phyloP scores from a whole-genome alignment of 768 basidiomycete genomes.

The Fomitopsis pulvina region DNA sequence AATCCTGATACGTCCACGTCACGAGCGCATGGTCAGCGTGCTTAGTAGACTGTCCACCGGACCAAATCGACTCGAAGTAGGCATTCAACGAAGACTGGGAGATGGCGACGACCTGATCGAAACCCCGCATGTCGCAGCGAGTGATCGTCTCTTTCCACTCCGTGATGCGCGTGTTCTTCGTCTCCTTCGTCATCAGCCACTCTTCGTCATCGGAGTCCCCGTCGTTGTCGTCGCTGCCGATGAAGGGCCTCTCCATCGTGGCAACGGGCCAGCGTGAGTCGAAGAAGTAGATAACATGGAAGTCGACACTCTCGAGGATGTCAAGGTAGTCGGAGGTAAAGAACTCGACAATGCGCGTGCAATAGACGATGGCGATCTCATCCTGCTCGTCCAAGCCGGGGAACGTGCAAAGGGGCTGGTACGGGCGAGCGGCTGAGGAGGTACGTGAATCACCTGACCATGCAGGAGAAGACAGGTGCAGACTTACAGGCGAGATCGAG shows the following conservation, averaged over 20 bases:
- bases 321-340: constrained; percentile 21
- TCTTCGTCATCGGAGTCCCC: not conserved
- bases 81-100: constrained; percentile 23
- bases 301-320: constrained; percentile 18
- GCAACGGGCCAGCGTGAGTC: constrained; percentile 1
- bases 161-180: constrained; percentile 3
- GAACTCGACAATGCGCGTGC: constrained; percentile 15
- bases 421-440: constrained; percentile 7
- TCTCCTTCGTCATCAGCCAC: not conserved
- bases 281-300: constrained; percentile 18
- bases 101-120: constrained; percentile 22
- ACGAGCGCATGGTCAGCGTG: constrained; percentile 8
- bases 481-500: constrained; percentile 21
- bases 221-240: constrained; percentile 1
- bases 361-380: constrained; percentile 13
- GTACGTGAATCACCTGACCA: not conserved
- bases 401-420: constrained; percentile 7
- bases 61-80: constrained; percentile 16
- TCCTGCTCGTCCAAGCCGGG: constrained; percentile 11
- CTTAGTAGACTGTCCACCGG: constrained; percentile 6
- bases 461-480: not conserved
- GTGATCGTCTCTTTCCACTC: constrained; percentile 13
- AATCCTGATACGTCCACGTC: constrained; percentile 12
- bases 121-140: constrained; percentile 18
- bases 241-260: not conserved